Base-by-base conservation (phyloP, 192 early-diverging fungal species). In the Umbelopsis vinacea region DNA sequence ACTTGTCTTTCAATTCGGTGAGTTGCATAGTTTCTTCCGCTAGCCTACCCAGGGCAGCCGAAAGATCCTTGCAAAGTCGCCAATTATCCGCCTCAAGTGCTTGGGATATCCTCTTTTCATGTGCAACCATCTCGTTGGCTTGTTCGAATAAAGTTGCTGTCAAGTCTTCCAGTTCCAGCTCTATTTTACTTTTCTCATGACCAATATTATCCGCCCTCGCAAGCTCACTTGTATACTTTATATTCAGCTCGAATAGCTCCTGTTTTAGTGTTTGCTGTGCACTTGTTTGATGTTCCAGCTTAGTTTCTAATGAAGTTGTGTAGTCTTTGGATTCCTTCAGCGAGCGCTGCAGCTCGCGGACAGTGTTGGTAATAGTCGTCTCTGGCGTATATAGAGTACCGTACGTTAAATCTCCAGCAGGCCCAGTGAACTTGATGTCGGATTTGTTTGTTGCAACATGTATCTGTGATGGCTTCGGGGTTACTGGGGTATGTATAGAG, bases 91-190 rank as follows among this genome's bases (percentile, higher is more conserved):
- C 91, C 72, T 94, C 93, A 6, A 63, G 29, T 37, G 9, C 57
- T 19, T 35, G 26, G 23, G 57, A 29, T 19, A 63, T 63, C 14
- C 85, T 78, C 15, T 91, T 92, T 74, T 96, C 93, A 12, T 79
- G 79, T 0, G 93, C 91, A 14, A 97, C 96, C 90, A 98, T 89
- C 5, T 82, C 88, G 68, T 99, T 97, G 10, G 97, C 97, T 77
- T 98, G 93, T 66, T 96, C 93, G 76, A 99, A 96, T 29, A 99
- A 81, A 33, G 88, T 87, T 23, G 87, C 83, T 15, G 92, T 95
- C 33, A 99, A 82, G 46, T 97, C 95, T 74, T 97, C 97, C n/a
- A 99, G 82, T 76, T 99, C 97, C 11, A 89, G 89, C 79, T 97
- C 94, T 2, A 99, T 87, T 24, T 90, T 83, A 71, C 97, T 92